Evolutionary conservation across 106 monocot species (phyloP).

Genomic region (Dioscorea dumetorum): DNA sequence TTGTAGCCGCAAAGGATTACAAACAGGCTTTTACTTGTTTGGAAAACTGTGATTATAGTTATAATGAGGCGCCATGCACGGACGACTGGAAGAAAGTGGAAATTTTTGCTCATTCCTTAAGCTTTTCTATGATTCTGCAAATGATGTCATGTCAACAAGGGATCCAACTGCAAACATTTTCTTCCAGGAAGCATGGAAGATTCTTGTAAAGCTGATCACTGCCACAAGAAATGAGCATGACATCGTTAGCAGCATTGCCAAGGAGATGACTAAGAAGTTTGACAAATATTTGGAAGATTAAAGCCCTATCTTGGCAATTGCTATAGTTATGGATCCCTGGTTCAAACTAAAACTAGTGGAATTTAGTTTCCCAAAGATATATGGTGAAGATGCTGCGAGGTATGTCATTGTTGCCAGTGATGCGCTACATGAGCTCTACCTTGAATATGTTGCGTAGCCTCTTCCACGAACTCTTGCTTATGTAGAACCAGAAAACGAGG

Average conservation of each 20-base stretch:
- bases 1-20: constrained; percentile 74
- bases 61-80: constrained; percentile 75
- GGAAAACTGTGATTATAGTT: constrained; percentile 73
- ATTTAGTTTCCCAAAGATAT: constrained; percentile 81
- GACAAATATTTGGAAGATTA: constrained; percentile 94
- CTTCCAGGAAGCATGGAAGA: constrained; percentile 93
- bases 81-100: constrained; percentile 96
- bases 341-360: constrained; percentile 97
- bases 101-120: constrained; percentile 57
- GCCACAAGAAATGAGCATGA: constrained; percentile 34
- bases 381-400: constrained; percentile 66
- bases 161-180: constrained; percentile 79
- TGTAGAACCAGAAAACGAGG: constrained; percentile 34
- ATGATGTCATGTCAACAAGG: constrained; percentile 30
- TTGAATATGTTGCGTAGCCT: constrained; percentile 57
- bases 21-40: constrained; percentile 63
- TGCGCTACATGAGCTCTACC: constrained; percentile 62
- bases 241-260: constrained; percentile 37
- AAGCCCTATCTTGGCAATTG: constrained; percentile 72
- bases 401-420: constrained; percentile 72
- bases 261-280: constrained; percentile 80
- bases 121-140: constrained; percentile 72
- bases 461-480: constrained; percentile 50
- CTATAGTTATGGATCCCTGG: constrained; percentile 94
- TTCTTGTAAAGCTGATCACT: constrained; percentile 55